Percentiles rank a stretch among this genome's conserved stretches.
Conservation (phyloP, 2,329 filamentous ascomycete species). For the Sordariomycetes sp. region DNA sequence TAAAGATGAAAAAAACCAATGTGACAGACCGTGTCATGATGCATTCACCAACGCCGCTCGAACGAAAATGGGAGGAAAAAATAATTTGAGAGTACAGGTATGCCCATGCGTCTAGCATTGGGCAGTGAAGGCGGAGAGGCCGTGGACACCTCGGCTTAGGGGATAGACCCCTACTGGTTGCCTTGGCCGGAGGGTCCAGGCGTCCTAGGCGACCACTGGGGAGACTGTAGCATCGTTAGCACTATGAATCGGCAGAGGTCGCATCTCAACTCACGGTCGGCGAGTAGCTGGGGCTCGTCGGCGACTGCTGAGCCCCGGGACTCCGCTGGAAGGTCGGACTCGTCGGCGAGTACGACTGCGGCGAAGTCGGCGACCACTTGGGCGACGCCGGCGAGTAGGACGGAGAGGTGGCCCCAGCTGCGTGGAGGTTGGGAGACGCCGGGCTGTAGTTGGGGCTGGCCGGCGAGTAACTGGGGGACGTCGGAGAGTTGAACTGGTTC, state of each 20-base stretch:
- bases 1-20: background rate
- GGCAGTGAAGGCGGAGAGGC: conserved; percentile 12
- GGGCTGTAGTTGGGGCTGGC: conserved; percentile 63
- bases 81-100: conserved; percentile 1
- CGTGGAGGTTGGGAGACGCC: conserved; percentile 47
- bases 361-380: conserved; percentile 69
- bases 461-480: conserved; percentile 62
- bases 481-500: conserved; percentile 60
- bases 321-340: conserved; percentile 49
- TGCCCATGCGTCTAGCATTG: conserved; percentile 27
- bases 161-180: conserved; percentile 22
- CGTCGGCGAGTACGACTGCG: conserved; percentile 51
- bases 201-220: conserved; percentile 33
- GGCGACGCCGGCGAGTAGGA: conserved; percentile 61
- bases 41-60: background rate
- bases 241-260: background rate
- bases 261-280: conserved; percentile 35
- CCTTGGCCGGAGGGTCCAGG: conserved; percentile 28
- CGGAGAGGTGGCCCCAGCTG: conserved; percentile 36
- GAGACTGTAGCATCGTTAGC: conserved; percentile 23
- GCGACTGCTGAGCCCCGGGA: conserved; percentile 42
- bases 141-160: background rate
- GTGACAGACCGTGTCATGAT: conserved; percentile 1
- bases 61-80: background rate
- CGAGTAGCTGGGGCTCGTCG: conserved; percentile 63